A percentile compares a stretch with the other conserved stretches of the same genome.
Evolutionary conservation across 345 rosid species (phyloP).

Genomic region (Citrus sinensis): DVS_A1.0 CM039163.1:32271501-32272000

Average conservation of each 20-base stretch:
- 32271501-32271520: neutral
- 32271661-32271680: neutral
- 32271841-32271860: slow-evolving; percentile 87
- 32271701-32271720: neutral
- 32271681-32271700: neutral
- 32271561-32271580: neutral
- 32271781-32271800: slow-evolving; percentile 98
- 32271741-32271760: slow-evolving; percentile 27
- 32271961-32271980: neutral
- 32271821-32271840: slow-evolving; percentile 98
- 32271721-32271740: slow-evolving; percentile 1
- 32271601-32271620: neutral
- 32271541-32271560: neutral
- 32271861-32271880: slow-evolving; percentile 64
- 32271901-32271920: slow-evolving; percentile 89
- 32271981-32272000: neutral
- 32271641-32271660: neutral
- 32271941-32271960: neutral
- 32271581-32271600: neutral
- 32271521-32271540: neutral
- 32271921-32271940: neutral
- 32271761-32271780: slow-evolving; percentile 99
- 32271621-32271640: neutral
- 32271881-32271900: slow-evolving; percentile 91
- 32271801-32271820: slow-evolving; percentile 96